Base-by-base conservation (phyloP, 345 rosid genomes). In the Balakata baccata region DNA sequence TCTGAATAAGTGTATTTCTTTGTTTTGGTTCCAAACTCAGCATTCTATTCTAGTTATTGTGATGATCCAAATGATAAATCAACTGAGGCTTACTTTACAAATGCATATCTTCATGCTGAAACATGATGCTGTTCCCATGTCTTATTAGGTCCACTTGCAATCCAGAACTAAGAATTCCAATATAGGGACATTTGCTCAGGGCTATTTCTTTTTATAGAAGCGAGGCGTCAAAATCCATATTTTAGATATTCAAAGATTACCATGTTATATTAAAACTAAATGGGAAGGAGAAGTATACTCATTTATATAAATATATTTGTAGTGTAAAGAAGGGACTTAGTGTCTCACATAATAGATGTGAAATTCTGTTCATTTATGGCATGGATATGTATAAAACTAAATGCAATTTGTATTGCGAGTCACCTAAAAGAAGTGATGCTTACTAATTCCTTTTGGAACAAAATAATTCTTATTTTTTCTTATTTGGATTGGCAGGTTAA, bases 401-500 rank as follows among this genome's bases (percentile, higher is more conserved):
- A 7, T 22, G 11, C 18, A 43, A 43, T 43, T 43, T 5, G 6
- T 7, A 14, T 13, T 61, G 43, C 13, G 41, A 63, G 12, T 41
- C 7, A 58, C 17, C 8, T 56, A 70, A 22, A 3, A 9, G 34
- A 57, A 41, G 25, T 50, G 66, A 38, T 62, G 69, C 20, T 52
- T 39, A 22, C 39, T 47, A 20, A 34, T 63, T 61, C 59, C 16
- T 49, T 18, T 23, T 46, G 10, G 9, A 50, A 65, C 34, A 49
- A 61, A 47, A 17, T 18, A n/a, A n/a, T 2, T 56, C n/a, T 20
- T 3, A 6, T 63, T 50, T 13, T 63, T 53, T 20, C 51, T 18
- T 51, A 20, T 59, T 74, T 53, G 58, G 72, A 59, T 83, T 65
- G 34, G 78, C 91, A 95, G 98, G 99, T 92, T 62, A 95, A 92